Evolutionary conservation across 768 basidiomycete genomes (phyloP).

Genomic region (Sporobolomyces roseus): DNA sequence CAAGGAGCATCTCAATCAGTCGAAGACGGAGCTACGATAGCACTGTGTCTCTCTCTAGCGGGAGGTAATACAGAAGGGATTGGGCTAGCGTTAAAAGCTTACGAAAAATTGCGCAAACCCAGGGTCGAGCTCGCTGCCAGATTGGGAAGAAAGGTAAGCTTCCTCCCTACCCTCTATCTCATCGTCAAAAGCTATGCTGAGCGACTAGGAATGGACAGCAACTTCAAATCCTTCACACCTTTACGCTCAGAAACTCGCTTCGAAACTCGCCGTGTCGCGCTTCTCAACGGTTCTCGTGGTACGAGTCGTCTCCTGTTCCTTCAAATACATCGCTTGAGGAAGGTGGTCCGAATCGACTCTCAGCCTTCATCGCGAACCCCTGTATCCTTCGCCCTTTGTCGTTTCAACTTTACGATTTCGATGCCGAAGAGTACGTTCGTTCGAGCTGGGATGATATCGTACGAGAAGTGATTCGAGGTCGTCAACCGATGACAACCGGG

Average conservation of each 20-base stretch:
- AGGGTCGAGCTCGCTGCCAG: conserved; percentile 8
- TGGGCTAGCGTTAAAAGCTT: conserved; percentile 15
- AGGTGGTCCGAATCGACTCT: background rate
- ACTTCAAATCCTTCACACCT: conserved; percentile 12
- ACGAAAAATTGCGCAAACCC: conserved; percentile 26
- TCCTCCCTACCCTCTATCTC: no score
- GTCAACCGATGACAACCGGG: no score
- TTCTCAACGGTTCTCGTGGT: no score
- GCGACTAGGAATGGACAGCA: no score
- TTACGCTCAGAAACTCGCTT: no score
- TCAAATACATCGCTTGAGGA: background rate
- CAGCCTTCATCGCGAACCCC: background rate
- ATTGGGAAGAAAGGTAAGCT: conserved; percentile 13
- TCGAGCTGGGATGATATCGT: background rate
- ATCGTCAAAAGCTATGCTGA: no score
- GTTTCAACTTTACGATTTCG: conserved; percentile 24
- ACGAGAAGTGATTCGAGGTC: background rate
- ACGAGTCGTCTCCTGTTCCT: background rate
- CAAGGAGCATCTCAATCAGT: conserved; percentile 36
- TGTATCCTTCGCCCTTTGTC: conserved; percentile 12
- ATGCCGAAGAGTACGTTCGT: background rate
- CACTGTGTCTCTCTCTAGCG: conserved; percentile 25
- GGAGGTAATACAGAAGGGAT: conserved; percentile 16
- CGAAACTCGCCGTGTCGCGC: no score
- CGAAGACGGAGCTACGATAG: conserved; percentile 37